phyloP scores from a whole-genome alignment of 2,329 filamentous ascomycete species.

The Geosmithia flava region DNA sequence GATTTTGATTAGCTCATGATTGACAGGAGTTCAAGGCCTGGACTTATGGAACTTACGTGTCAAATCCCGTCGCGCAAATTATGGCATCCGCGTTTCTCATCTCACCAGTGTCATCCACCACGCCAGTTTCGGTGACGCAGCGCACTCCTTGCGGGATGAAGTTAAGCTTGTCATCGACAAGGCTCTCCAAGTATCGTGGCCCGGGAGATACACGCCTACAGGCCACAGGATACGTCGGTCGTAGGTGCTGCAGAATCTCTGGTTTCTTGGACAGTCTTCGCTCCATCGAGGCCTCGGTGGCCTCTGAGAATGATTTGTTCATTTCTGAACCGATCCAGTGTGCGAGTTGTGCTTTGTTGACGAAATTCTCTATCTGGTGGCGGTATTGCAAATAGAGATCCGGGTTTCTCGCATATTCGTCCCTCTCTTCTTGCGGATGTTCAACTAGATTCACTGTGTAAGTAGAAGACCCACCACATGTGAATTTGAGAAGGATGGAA shows the following conservation, averaged over 20 bases:
- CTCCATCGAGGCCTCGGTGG: background rate
- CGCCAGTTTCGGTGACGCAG: constrained; percentile 31
- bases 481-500: background rate
- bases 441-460: background rate
- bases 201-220: constrained; percentile 35
- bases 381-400: background rate
- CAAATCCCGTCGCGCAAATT: constrained; percentile 41
- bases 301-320: background rate
- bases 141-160: constrained; percentile 31
- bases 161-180: constrained; percentile 30
- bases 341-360: background rate
- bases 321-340: background rate
- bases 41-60: constrained; percentile 28
- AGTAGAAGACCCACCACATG: background rate
- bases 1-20: too few relatives aligned
- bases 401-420: background rate
- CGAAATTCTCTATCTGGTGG: background rate
- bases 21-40: background rate
- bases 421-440: background rate
- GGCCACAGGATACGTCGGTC: constrained; percentile 18
- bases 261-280: constrained; percentile 20
- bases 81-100: constrained; percentile 38
- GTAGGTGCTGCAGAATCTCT: constrained; percentile 21
- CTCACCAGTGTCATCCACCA: constrained; percentile 32
- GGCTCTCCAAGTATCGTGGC: constrained; percentile 30